Base-by-base conservation (phyloP, 1,284 basidiomycete species). In the Naganishia cerealis region DNA sequence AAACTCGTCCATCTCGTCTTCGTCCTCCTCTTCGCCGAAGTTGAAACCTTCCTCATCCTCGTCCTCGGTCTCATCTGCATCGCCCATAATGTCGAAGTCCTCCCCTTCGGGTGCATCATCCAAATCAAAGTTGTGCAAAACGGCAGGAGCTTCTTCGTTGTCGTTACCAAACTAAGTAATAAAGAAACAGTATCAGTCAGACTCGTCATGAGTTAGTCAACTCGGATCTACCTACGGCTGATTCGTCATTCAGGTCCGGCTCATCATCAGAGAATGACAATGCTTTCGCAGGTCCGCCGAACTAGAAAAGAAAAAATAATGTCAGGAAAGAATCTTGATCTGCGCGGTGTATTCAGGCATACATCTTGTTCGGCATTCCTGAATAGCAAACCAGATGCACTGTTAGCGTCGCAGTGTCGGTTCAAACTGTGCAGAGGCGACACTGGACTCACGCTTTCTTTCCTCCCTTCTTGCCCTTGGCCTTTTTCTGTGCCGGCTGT, bases 251-350 rank as follows among this genome's bases (percentile, higher is more conserved):
- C 36, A 84, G 83, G 3, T 85, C 78, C 7, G 76, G 75, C 33
- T 82, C 87, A 15, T 85, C 86, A 3, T 81, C 80, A 1, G 77
- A 77, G 72, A 83, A 82, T 43, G 89, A 87, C 62, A 92, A 85
- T 75, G 90, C 86, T 78, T 89, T 86, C 2, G 75, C 76, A 15
- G 76, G 77, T 66, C 75, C 73, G 26, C 43, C 72, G 67, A 75
- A 73, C 66, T 74, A 54, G n/a, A 86, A 75, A 26, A 13, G 56
- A 13, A 13, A 42, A 39, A 15, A 4, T 13, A 13, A 5, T 42
- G 10, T 57, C 21, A 39, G 56, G 21, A 21, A n/a, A 3, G 3
- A 24, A 0, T 24, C 38, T 13, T n/a, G n/a, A 29, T 24, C 7
- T 46, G 4, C 21, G 46, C 2, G 26, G 29, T 36, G 29, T 18